Evolutionary conservation across 202 grass and related monocot genomes (phyloP).

Genomic region (Zizania palustris): DNA sequence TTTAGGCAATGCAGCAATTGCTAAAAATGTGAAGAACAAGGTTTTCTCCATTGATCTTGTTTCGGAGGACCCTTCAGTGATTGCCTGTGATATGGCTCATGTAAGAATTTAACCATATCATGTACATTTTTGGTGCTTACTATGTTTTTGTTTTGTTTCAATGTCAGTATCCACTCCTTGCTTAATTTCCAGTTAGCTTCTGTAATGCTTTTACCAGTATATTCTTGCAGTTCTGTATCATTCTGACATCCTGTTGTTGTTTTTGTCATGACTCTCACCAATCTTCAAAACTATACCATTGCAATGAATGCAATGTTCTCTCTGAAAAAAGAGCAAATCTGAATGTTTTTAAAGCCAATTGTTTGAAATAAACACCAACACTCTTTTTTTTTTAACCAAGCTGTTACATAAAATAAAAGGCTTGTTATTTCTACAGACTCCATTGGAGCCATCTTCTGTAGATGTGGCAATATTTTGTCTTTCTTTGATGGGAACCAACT

Average conservation of each 20-base stretch:
- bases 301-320: not conserved
- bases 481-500: conserved; percentile 93
- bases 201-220: too few species aligned
- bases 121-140: conserved; percentile 11
- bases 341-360: not conserved
- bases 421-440: conserved; percentile 61
- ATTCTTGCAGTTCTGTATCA: not conserved
- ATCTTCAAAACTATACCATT: not conserved
- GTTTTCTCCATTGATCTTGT: conserved; percentile 96
- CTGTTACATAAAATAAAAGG: conserved; percentile 35
- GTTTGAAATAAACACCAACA: conserved; percentile 24
- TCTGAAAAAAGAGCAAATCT: not conserved
- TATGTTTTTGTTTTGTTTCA: not conserved
- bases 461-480: conserved; percentile 98
- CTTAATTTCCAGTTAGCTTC: conserved; percentile 25
- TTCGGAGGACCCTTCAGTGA: conserved; percentile 83
- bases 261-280: not conserved
- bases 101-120: conserved; percentile 51
- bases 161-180: not conserved
- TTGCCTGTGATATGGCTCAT: conserved; percentile 98
- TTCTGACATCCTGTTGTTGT: too few species aligned
- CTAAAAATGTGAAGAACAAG: conserved; percentile 94
- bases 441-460: conserved; percentile 69
- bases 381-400: not conserved
- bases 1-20: conserved; percentile 71